Percentiles rank a stretch among this genome's conserved stretches.
These are phyloP conservation scores for Scheffersomyces titani DNA, from an alignment of 1,139 yeast species.

Conservation along the genomic window DNA sequence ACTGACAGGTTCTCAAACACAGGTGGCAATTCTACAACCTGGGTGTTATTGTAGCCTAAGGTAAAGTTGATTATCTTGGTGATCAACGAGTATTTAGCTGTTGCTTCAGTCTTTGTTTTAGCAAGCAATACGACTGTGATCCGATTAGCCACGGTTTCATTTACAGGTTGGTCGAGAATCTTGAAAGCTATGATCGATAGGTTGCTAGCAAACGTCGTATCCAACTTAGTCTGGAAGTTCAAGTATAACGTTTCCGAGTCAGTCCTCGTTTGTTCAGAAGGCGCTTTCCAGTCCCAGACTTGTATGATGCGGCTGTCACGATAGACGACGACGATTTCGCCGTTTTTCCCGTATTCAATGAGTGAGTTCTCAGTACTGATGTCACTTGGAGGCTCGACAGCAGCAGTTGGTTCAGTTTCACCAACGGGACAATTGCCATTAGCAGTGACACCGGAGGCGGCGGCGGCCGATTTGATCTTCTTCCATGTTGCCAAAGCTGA, in stretches of 20 bases:
- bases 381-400: conserved; percentile 2
- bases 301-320: conserved; percentile 31
- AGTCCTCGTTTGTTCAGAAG: conserved; percentile 12
- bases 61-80: background rate
- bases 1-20: conserved; percentile 4
- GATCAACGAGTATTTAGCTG: conserved; percentile 1
- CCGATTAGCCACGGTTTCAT: background rate
- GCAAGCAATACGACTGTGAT: conserved; percentile 3
- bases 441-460: background rate
- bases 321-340: conserved; percentile 46
- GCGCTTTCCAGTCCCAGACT: conserved; percentile 54
- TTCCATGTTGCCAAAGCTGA: conserved; percentile 48
- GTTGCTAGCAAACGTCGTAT: background rate
- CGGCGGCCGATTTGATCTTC: conserved; percentile 40
- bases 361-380: background rate
- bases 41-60: background rate
- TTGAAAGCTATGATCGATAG: background rate
- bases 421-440: no score
- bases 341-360: conserved; percentile 42
- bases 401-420: background rate
- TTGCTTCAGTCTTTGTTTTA: background rate
- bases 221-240: conserved; percentile 7
- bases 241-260: conserved; percentile 39
- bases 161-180: background rate
- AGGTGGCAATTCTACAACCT: background rate